These are phyloP conservation scores for Plasmodium coatneyi DNA, from an alignment of 169 alveolate species.

Conservation along the genomic window DNA sequence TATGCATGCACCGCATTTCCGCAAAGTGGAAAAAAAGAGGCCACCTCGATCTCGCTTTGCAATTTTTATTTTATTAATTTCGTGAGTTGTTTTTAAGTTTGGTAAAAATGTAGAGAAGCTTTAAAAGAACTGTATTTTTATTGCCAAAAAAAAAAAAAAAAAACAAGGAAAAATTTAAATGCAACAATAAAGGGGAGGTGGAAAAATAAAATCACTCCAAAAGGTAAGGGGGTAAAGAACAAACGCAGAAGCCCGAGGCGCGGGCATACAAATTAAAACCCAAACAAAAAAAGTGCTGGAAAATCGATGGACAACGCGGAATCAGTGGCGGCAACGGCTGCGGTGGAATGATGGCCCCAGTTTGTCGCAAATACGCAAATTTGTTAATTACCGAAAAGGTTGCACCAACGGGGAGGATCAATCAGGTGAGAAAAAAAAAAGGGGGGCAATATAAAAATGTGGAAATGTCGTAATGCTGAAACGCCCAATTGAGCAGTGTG, in stretches of 20 bases:
- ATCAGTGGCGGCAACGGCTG: background rate
- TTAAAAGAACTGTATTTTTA: conserved; percentile 2
- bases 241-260: background rate
- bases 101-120: background rate
- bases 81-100: background rate
- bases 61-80: background rate
- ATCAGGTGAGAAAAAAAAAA: background rate
- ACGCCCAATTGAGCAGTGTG: background rate
- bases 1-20: background rate
- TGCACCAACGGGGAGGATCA: background rate
- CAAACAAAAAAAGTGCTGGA: background rate
- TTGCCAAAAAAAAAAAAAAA: background rate
- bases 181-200: background rate
- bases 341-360: background rate
- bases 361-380: background rate
- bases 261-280: background rate
- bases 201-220: background rate
- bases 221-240: background rate
- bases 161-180: background rate
- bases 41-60: background rate
- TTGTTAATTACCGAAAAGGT: background rate
- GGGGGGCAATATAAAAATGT: background rate
- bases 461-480: background rate
- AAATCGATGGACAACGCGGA: background rate
- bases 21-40: background rate